Base-by-base conservation (phyloP, 192 early-diverging fungal genomes). In the Haplosporangium gracile region DNA sequence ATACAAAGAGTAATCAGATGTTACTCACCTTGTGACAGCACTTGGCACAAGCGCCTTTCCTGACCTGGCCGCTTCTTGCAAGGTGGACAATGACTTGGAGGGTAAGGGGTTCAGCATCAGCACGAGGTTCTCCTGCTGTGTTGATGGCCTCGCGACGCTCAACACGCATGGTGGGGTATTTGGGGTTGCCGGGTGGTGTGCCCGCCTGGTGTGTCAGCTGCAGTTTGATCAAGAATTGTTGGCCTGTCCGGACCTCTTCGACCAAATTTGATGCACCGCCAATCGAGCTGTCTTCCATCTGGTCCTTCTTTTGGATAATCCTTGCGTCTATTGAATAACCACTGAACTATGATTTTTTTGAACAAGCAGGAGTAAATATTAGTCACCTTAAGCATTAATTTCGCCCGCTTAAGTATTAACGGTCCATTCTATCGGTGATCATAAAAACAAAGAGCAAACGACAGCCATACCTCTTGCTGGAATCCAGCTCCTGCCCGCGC, bases 271-370 rank as follows among this genome's bases (percentile, higher is more conserved):
- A 68, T 43, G 29, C 51, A 5, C 84, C 84, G 0, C 68, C 45
- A 18, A 72, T 20, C 20, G 72, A 73, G 26, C 77, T 45, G 49
- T 81, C 79, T 1, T 81, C 84, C 71, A 86, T 80, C 40, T 86
- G 84, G 63, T 86, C 84, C 57, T 86, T 86, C 65, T 86, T 86
- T 70, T 81, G 84, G n/a, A 86, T 80, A 53, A 86, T 86, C 60
- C 84, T 32, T 70, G 84, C 84, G 29, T 86, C 79, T 40, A 86
- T 75, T 9, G 57, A 68, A 47, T 77, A 85, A 0, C 83, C 75
- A 1, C 5, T 42, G 34, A 83, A n/a, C 70, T 82, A 26, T 16
- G 8, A 51, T 45, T 22, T 68, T 16, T 68, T 16, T 49, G 15
- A 16, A 5, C 42, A 29, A 11, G 57, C 32, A 63, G 24, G 1